Percentiles rank a stretch among this genome's conserved stretches.
These are phyloP conservation scores for Monilinia vaccinii-corymbosi DNA, from an alignment of 2,329 filamentous ascomycete genomes.

Conservation along the genomic window DNA sequence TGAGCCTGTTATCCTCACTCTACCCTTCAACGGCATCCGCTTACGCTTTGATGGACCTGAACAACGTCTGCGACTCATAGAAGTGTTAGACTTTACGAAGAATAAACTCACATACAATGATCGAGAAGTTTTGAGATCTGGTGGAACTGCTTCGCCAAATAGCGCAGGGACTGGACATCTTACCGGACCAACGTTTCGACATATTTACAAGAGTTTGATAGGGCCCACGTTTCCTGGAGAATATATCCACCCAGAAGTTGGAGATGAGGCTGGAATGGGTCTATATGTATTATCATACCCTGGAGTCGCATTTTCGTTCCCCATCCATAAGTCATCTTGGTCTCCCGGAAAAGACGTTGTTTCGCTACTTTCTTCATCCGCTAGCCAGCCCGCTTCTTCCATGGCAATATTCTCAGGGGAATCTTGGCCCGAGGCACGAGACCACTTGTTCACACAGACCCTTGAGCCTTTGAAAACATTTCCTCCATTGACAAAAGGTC, in stretches of 20 bases:
- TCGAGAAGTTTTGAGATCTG: conserved; percentile 63
- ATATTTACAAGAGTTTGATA: conserved; percentile 88
- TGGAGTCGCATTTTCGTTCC: conserved; percentile 87
- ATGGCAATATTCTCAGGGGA: conserved; percentile 88
- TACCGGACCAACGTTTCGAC: conserved; percentile 68
- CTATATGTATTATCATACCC: conserved; percentile 91
- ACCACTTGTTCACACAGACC: conserved; percentile 64
- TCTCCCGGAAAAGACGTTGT: conserved; percentile 74
- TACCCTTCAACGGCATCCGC: conserved; percentile 80
- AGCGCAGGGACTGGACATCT: conserved; percentile 24
- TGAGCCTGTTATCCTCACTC: conserved; percentile 63
- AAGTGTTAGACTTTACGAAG: conserved; percentile 83
- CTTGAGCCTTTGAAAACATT: conserved; percentile 68
- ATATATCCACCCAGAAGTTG: conserved; percentile 59
- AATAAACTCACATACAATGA: conserved; percentile 75
- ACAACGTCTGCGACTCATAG: conserved; percentile 82
- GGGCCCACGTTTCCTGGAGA: conserved; percentile 92
- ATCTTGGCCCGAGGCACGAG: conserved; percentile 80
- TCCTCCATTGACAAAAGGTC: conserved; percentile 57
- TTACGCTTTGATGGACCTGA: conserved; percentile 90
- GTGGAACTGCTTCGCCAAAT: conserved; percentile 33
- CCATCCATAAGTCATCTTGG: conserved; percentile 65
- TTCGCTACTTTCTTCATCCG: conserved; percentile 69
- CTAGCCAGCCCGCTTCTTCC: conserved; percentile 66
- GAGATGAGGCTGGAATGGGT: conserved; percentile 47